phyloP scores from a whole-genome alignment of 2,329 filamentous ascomycete species.

The Diaporthe nobilis region DNA sequence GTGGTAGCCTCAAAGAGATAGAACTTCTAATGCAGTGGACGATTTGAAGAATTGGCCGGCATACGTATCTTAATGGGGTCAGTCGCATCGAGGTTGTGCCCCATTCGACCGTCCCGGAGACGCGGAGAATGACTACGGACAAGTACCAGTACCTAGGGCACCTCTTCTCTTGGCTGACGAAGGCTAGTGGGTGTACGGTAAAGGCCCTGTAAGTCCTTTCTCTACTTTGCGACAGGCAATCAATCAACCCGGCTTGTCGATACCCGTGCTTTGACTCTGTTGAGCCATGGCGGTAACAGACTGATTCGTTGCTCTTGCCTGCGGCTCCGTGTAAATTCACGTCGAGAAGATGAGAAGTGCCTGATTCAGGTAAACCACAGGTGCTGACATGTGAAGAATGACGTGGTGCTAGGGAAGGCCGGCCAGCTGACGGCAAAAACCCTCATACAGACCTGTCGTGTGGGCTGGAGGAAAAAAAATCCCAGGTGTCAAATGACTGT shows the following conservation, averaged over 20 bases:
- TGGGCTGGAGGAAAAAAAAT: neutral
- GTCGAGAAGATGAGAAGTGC: neutral
- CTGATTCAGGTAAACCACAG: neutral
- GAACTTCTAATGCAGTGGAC: conserved; percentile 30
- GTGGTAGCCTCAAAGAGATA: conserved; percentile 24
- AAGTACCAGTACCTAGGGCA: neutral
- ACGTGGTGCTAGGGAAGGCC: conserved; percentile 1
- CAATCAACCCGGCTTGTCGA: neutral
- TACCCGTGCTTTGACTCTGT: neutral
- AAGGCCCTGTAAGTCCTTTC: neutral
- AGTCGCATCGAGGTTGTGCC: neutral
- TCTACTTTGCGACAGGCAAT: neutral
- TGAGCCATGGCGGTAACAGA: neutral
- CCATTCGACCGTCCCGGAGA: conserved; percentile 30
- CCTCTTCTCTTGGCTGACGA: conserved; percentile 6
- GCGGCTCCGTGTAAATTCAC: neutral
- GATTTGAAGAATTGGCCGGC: conserved; percentile 11
- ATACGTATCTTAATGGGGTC: neutral
- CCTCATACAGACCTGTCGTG: conserved; percentile 19
- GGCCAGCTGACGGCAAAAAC: neutral
- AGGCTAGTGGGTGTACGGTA: neutral
- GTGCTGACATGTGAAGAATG: conserved; percentile 36
- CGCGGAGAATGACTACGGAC: neutral
- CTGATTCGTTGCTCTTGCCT: neutral
- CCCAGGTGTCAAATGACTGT: neutral